Percentiles rank a stretch among this genome's conserved stretches.
phyloP scores from a whole-genome alignment of 768 basidiomycete genomes.

The Amanita brunnescens region DNA sequence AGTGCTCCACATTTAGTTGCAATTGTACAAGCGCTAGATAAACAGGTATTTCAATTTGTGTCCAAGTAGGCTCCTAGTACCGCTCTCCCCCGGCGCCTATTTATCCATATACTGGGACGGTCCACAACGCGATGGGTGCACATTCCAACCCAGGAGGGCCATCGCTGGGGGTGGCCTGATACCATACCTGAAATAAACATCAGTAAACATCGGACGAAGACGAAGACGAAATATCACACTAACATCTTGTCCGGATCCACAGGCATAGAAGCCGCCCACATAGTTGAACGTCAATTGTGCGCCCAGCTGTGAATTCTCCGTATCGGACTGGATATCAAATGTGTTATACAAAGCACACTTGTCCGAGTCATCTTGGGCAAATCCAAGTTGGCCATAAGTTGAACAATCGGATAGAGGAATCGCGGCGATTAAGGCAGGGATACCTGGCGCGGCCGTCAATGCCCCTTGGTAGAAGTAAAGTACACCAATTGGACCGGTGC shows the following conservation, averaged over 20 bases:
- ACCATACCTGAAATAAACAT: constrained; percentile 6
- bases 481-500: constrained; percentile 18
- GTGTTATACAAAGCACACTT: constrained; percentile 21
- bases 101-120: constrained; percentile 5
- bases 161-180: not conserved
- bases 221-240: constrained; percentile 4
- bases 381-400: constrained; percentile 20
- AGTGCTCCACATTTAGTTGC: too few species aligned
- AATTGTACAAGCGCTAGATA: too few species aligned
- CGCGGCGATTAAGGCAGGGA: constrained; percentile 14
- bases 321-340: constrained; percentile 21
- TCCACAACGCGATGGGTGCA: constrained; percentile 3
- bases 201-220: not conserved
- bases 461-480: constrained; percentile 25
- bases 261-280: constrained; percentile 24
- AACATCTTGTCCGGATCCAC: constrained; percentile 19
- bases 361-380: constrained; percentile 21
- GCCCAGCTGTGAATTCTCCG: constrained; percentile 22
- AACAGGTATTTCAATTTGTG: too few species aligned
- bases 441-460: constrained; percentile 12
- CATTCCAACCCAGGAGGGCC: constrained; percentile 3
- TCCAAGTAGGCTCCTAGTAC: too few species aligned
- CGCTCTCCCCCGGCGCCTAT: too few species aligned
- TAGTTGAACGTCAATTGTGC: constrained; percentile 17
- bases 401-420: constrained; percentile 17